Conservation (phyloP, 169 alveolate species). For the Fabrea salina region DNA sequence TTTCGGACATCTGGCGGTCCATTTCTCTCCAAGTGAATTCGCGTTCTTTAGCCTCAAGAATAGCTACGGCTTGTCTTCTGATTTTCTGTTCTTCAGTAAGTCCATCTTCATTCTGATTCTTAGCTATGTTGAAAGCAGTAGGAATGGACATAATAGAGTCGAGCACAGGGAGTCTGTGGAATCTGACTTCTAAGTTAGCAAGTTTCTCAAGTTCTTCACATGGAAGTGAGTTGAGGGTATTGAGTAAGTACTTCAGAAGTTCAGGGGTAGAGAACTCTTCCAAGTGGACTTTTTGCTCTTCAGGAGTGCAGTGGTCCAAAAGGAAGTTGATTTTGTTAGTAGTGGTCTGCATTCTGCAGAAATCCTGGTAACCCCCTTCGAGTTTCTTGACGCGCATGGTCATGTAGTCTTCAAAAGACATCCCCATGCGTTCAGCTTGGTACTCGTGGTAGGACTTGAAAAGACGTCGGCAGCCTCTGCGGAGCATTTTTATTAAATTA, state of each 20-base stretch:
- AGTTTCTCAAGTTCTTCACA: neutral
- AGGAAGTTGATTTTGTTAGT: slow-evolving; percentile 11
- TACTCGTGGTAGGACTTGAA: slow-evolving; percentile 9
- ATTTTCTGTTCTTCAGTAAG: no score
- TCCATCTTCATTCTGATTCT: no score
- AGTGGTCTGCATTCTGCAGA: neutral
- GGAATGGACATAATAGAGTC: neutral
- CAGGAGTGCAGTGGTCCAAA: slow-evolving; percentile 24
- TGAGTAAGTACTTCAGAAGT: neutral
- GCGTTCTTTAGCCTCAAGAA: no score
- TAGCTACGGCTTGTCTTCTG: no score
- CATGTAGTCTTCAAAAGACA: neutral
- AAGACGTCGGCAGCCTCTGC: neutral
- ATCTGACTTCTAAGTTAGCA: neutral
- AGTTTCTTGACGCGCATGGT: neutral
- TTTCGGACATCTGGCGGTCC: no score
- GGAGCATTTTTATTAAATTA: neutral
- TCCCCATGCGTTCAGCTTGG: slow-evolving; percentile 14
- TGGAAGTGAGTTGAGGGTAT: neutral
- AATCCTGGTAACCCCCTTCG: neutral
- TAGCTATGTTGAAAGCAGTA: no score
- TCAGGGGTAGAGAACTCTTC: slow-evolving; percentile 26
- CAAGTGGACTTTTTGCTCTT: slow-evolving; percentile 1
- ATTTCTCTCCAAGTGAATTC: no score
- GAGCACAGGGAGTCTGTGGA: neutral